Conservation (phyloP, 1,284 basidiomycete genomes). For the Sporisorium sorghi region DNA sequence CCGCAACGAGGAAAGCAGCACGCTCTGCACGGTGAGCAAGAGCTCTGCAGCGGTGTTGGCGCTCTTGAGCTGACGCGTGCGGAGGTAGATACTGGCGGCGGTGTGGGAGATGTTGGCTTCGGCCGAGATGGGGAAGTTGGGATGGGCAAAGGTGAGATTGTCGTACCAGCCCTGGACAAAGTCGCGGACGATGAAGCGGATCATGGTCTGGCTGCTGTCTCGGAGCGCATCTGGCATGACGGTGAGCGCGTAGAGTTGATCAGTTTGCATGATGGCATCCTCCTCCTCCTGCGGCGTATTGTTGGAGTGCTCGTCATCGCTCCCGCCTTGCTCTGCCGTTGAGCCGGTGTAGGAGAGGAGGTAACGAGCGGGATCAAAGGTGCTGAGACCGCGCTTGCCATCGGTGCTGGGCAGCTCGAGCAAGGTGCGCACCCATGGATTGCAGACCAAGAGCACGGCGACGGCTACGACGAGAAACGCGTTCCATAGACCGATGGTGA, state of each 20-base stretch:
- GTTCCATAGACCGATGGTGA: conserved; percentile 43
- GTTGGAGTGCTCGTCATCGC: background rate
- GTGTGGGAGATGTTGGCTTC: conserved; percentile 56
- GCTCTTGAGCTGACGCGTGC: conserved; percentile 35
- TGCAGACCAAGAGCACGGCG: conserved; percentile 51
- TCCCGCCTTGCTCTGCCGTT: background rate
- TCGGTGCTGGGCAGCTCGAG: conserved; percentile 51
- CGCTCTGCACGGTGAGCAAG: conserved; percentile 57
- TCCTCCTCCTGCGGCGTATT: too few relatives aligned
- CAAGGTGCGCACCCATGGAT: conserved; percentile 62
- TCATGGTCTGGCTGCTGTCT: conserved; percentile 44
- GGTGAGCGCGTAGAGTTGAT: conserved; percentile 30
- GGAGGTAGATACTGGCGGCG: conserved; percentile 50
- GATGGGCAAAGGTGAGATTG: conserved; percentile 55
- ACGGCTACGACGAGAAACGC: conserved; percentile 35
- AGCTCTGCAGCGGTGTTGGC: conserved; percentile 57
- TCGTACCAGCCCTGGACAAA: conserved; percentile 63
- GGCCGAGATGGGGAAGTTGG: conserved; percentile 53
- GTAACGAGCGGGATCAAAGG: conserved; percentile 44
- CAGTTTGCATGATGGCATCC: conserved; percentile 16
- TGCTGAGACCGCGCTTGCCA: conserved; percentile 29
- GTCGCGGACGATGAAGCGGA: conserved; percentile 55
- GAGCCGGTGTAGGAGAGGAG: conserved; percentile 29
- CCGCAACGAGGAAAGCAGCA: conserved; percentile 54
- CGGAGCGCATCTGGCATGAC: conserved; percentile 44